phyloP scores from a whole-genome alignment of 2,329 filamentous ascomycete genomes.

The Penicillium sp. region DNA sequence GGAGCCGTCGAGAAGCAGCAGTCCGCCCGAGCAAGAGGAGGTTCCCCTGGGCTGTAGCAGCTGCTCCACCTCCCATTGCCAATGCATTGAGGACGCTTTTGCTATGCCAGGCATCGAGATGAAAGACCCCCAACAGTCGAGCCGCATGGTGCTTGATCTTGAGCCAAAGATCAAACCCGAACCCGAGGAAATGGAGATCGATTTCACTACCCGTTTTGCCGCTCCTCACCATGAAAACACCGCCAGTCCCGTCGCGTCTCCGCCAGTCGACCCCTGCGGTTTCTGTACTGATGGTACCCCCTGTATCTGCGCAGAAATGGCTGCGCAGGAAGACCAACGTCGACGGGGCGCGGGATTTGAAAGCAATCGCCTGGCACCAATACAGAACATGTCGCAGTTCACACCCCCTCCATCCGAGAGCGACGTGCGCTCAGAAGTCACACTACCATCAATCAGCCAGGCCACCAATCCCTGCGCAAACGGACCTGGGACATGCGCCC shows the following conservation, averaged over 20 bases:
- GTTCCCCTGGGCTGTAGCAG: conserved; percentile 66
- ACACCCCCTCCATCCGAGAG: conserved; percentile 59
- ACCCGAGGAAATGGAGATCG: conserved; percentile 66
- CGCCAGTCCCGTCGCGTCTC: conserved; percentile 36
- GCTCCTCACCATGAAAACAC: conserved; percentile 40
- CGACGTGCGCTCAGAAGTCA: conserved; percentile 63
- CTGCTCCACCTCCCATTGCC: conserved; percentile 68
- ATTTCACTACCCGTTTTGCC: conserved; percentile 73
- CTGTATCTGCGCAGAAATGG: conserved; percentile 77
- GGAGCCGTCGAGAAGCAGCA: conserved; percentile 16
- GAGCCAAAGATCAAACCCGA: conserved; percentile 54
- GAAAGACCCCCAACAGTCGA: conserved; percentile 39
- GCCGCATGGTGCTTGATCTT: conserved; percentile 57
- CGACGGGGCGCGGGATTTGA: conserved; percentile 52
- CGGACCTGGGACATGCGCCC: conserved; percentile 77
- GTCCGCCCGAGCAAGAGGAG: conserved; percentile 33
- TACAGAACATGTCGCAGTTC: conserved; percentile 53
- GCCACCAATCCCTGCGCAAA: conserved; percentile 59
- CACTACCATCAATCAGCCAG: conserved; percentile 42
- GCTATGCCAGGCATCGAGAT: conserved; percentile 50
- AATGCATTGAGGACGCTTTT: conserved; percentile 63
- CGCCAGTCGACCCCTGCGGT: conserved; percentile 71
- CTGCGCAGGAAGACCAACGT: conserved; percentile 47
- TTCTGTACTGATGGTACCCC: conserved; percentile 84
- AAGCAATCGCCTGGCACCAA: conserved; percentile 48